phyloP scores from a whole-genome alignment of 2,329 filamentous ascomycete species.

The Trichoderma atrobrunneum region DNA sequence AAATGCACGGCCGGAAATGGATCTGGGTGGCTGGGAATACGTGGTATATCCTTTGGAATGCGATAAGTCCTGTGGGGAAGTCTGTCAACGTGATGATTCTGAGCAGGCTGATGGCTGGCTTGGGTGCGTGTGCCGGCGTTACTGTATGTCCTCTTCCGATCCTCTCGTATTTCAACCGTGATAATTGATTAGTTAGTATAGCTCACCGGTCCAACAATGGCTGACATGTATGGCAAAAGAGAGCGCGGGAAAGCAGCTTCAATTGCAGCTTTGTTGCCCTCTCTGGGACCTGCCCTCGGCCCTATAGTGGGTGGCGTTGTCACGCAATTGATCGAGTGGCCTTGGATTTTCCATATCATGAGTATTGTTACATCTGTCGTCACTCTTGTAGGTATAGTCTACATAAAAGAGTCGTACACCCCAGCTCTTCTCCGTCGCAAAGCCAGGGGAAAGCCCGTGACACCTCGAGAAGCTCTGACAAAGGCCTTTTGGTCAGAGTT shows the following conservation, averaged over 20 bases:
- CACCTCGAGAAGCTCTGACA: neutral
- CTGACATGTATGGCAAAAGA: constrained; percentile 36
- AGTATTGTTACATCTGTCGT: constrained; percentile 21
- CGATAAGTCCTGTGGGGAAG: constrained; percentile 33
- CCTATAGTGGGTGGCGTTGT: constrained; percentile 67
- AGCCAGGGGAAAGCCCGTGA: neutral
- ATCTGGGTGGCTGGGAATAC: constrained; percentile 34
- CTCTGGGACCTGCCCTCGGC: constrained; percentile 63
- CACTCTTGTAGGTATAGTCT: neutral
- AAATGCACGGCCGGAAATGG: constrained; percentile 35
- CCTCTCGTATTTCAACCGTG: rapidly evolving
- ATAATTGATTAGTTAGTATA: constrained; percentile 17
- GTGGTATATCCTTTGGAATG: constrained; percentile 39
- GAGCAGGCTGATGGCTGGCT: constrained; percentile 26
- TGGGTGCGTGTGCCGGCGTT: neutral
- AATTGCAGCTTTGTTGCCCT: constrained; percentile 29
- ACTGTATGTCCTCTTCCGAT: neutral
- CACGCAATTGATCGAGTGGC: constrained; percentile 60
- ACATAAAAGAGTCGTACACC: neutral
- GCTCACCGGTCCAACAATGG: constrained; percentile 35
- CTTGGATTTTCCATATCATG: constrained; percentile 68
- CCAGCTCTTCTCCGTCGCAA: neutral
- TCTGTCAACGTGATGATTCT: constrained; percentile 33
- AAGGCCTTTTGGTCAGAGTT: neutral
- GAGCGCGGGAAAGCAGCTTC: constrained; percentile 38